A percentile compares a stretch with the other conserved stretches of the same genome.
Evolutionary conservation across 805 yeast genomes (phyloP).

Genomic region (Sungouiella blattae): DNA sequence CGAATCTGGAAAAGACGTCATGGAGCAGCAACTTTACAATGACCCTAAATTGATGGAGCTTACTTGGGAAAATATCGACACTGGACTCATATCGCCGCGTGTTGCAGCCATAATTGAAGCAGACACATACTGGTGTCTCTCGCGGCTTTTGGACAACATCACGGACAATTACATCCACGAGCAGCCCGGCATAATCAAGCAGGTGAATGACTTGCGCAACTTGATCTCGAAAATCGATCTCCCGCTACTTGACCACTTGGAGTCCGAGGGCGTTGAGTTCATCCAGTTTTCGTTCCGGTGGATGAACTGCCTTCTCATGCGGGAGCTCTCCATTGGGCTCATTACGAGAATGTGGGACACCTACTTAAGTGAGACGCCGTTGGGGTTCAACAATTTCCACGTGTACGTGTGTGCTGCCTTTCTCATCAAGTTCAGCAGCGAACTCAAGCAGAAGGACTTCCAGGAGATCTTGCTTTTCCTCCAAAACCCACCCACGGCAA

Average conservation of each 20-base stretch:
- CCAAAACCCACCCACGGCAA: constrained; percentile 82
- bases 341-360: constrained; percentile 98
- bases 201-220: constrained; percentile 75
- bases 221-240: constrained; percentile 78
- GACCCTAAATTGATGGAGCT: constrained; percentile 25
- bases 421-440: constrained; percentile 79
- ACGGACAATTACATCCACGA: constrained; percentile 97
- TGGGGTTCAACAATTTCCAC: constrained; percentile 88
- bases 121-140: constrained; percentile 95
- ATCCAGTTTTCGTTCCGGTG: constrained; percentile 94
- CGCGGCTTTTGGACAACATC: constrained; percentile 86
- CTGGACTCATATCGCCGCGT: constrained; percentile 53
- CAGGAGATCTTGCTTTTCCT: constrained; percentile 90
- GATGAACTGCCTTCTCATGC: constrained; percentile 98
- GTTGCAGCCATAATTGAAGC: constrained; percentile 78
- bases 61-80: constrained; percentile 57
- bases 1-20: constrained; percentile 17
- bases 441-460: constrained; percentile 80
- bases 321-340: constrained; percentile 76
- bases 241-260: constrained; percentile 69
- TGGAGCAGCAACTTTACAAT: constrained; percentile 21
- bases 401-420: constrained; percentile 98
- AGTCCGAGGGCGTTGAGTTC: constrained; percentile 82
- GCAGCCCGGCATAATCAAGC: constrained; percentile 94
- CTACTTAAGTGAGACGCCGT: constrained; percentile 67